These are phyloP conservation scores for Davidsoniella australis DNA, from an alignment of 2,329 filamentous ascomycete genomes.

Conservation along the genomic window DNA sequence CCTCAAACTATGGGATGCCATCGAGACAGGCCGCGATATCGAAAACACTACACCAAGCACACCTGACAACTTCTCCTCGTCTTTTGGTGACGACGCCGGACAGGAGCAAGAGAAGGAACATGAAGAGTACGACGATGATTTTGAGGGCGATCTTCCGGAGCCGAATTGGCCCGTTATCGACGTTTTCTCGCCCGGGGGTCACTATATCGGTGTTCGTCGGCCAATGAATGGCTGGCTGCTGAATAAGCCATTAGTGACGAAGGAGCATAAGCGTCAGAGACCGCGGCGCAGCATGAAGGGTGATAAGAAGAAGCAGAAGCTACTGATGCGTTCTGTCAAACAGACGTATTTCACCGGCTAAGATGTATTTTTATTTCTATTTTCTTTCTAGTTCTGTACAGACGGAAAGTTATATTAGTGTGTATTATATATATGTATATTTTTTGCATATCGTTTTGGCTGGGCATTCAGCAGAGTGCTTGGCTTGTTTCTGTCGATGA, in stretches of 20 bases:
- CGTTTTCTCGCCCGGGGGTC: slow-evolving; percentile 72
- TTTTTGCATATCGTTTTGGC: background rate
- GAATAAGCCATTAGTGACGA: slow-evolving; percentile 33
- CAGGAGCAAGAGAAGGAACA: background rate
- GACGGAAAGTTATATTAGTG: background rate
- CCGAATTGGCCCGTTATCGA: slow-evolving; percentile 53
- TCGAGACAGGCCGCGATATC: slow-evolving; percentile 12
- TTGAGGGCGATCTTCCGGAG: slow-evolving; percentile 1
- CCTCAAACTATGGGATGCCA: slow-evolving; percentile 8
- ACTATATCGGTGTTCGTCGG: slow-evolving; percentile 48
- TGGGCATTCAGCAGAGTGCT: no score
- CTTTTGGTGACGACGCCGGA: background rate
- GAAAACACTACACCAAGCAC: slow-evolving; percentile 10
- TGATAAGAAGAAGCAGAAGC: slow-evolving; percentile 34
- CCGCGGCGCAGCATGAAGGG: slow-evolving; percentile 57
- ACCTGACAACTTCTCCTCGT: background rate
- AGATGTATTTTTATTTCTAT: background rate
- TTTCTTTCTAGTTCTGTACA: background rate
- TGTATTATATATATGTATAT: background rate
- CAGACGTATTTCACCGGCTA: slow-evolving; percentile 8
- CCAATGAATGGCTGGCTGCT: slow-evolving; percentile 59
- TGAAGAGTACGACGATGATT: background rate
- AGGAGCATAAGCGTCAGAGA: slow-evolving; percentile 32
- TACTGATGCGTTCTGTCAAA: slow-evolving; percentile 11
- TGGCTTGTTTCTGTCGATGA: no score